Percentiles rank a stretch among this genome's conserved stretches.
Conservation (phyloP, 371 early-diverging fungal species). For the Gilbertella persicaria region DNA sequence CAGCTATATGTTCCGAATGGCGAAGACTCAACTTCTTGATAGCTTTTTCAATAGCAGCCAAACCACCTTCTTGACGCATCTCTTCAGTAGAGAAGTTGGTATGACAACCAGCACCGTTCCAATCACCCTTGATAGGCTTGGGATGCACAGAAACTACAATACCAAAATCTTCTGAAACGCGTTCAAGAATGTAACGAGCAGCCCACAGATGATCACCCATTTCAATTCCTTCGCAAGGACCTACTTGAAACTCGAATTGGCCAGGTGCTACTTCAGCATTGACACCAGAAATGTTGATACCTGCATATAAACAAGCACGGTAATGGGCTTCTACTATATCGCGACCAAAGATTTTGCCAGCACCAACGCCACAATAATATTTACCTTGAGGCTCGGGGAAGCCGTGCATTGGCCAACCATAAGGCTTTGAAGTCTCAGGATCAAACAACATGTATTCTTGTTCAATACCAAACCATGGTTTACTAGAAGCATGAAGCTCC, state of each 20-base stretch:
- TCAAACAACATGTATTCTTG: slow-evolving; percentile 65
- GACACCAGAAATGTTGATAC: slow-evolving; percentile 57
- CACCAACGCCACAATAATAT: slow-evolving; percentile 62
- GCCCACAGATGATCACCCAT: slow-evolving; percentile 63
- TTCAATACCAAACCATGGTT: slow-evolving; percentile 70
- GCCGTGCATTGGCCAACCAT: slow-evolving; percentile 64
- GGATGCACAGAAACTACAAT: slow-evolving; percentile 57
- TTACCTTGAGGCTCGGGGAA: slow-evolving; percentile 62
- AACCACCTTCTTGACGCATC: slow-evolving; percentile 63
- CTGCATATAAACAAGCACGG: slow-evolving; percentile 59
- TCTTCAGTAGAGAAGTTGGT: slow-evolving; percentile 61
- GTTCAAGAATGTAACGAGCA: slow-evolving; percentile 57
- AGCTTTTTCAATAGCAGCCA: slow-evolving; percentile 56
- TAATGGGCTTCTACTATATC: slow-evolving; percentile 69
- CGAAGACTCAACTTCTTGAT: slow-evolving; percentile 55
- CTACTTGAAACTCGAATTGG: slow-evolving; percentile 65
- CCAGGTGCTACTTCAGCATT: slow-evolving; percentile 64
- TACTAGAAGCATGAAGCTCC: slow-evolving; percentile 40
- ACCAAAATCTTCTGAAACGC: slow-evolving; percentile 65
- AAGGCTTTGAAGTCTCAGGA: slow-evolving; percentile 49
- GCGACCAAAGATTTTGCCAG: slow-evolving; percentile 54
- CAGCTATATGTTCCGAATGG: slow-evolving; percentile 63
- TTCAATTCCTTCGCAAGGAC: slow-evolving; percentile 60
- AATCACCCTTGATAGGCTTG: slow-evolving; percentile 61
- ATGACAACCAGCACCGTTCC: slow-evolving; percentile 60